A percentile compares a stretch with the other conserved stretches of the same genome.
phyloP scores from a whole-genome alignment of 352 stramenopile species.

The Phytopythium aichiense region DNA sequence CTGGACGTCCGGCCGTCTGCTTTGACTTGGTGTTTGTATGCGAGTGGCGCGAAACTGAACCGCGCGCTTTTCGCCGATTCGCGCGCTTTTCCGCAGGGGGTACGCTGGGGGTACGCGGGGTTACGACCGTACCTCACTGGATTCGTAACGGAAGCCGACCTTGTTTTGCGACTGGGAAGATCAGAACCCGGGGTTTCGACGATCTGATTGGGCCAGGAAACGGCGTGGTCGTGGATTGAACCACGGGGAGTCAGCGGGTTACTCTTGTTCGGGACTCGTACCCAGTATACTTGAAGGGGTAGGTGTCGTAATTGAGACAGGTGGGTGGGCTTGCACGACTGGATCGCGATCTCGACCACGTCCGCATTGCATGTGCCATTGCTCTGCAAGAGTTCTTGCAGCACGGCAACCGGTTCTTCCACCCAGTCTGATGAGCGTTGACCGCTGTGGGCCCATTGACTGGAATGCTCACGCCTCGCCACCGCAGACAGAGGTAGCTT shows the following conservation, averaged over 20 bases:
- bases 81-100: conserved; percentile 1
- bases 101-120: neutral
- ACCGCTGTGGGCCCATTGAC: too few relatives aligned
- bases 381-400: too few relatives aligned
- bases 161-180: neutral
- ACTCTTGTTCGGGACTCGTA: too few relatives aligned
- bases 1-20: too few relatives aligned
- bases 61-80: neutral
- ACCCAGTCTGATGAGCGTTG: too few relatives aligned
- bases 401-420: too few relatives aligned
- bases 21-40: neutral
- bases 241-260: too few relatives aligned
- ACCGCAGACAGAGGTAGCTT: too few relatives aligned
- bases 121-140: neutral
- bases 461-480: too few relatives aligned
- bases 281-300: neutral
- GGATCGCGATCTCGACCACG: too few relatives aligned
- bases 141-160: neutral
- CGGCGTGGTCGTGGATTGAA: neutral
- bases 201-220: neutral
- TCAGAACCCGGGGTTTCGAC: neutral
- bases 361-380: too few relatives aligned
- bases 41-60: conserved; percentile 1
- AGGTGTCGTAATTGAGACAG: neutral
- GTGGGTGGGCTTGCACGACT: neutral